These are phyloP conservation scores for Alternaria novae-zelandiae DNA, from an alignment of 2,329 filamentous ascomycete genomes.

Conservation along the genomic window DNA sequence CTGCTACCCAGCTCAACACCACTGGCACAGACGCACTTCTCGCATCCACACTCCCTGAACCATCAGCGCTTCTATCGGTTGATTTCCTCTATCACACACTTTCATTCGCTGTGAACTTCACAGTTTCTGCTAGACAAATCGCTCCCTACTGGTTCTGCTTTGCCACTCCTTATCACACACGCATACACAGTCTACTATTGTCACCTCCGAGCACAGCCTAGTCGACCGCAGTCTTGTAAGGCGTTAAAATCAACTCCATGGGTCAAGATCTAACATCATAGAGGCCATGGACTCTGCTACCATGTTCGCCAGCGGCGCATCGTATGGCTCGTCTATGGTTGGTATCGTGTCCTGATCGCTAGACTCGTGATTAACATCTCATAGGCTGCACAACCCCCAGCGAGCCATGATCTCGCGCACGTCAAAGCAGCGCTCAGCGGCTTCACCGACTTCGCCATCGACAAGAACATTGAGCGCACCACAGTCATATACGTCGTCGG, in stretches of 20 bases:
- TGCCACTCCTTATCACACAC: not conserved
- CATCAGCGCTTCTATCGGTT: not conserved
- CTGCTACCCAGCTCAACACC: not conserved
- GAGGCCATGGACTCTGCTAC: not conserved
- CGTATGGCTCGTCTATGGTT: not conserved
- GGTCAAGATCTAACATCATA: not conserved
- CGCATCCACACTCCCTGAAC: not conserved
- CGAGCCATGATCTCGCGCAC: not conserved
- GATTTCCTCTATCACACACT: not conserved
- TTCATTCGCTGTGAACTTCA: not conserved
- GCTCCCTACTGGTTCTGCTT: not conserved
- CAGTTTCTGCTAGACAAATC: not conserved
- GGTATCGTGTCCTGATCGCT: accelerated
- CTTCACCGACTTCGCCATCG: not conserved
- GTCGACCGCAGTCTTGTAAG: not conserved
- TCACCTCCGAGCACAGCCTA: not conserved
- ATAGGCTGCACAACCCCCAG: not conserved
- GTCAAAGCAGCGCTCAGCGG: not conserved
- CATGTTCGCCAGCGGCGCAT: not conserved
- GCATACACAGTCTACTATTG: not conserved
- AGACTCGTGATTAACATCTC: not conserved
- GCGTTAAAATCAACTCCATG: not conserved
- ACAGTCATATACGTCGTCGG: not conserved
- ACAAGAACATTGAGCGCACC: not conserved
- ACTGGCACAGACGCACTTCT: not conserved